phyloP scores from a whole-genome alignment of 345 rosid genomes.

The Salix udensis region DNA sequence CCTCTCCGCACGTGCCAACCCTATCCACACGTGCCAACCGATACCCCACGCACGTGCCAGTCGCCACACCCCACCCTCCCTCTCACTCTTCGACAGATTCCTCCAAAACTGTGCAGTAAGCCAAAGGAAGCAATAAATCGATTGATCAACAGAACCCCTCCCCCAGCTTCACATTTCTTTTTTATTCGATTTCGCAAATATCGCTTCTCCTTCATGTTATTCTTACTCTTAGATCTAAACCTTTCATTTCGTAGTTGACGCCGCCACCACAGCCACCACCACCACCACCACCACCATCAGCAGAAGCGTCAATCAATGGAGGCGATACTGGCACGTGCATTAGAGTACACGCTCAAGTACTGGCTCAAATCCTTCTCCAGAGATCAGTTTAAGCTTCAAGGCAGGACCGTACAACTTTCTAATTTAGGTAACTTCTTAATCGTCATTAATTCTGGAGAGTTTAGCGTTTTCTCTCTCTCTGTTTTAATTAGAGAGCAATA shows the following conservation, averaged over 20 bases:
- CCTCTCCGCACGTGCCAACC: too few species aligned
- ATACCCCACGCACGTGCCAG: constrained; percentile 1
- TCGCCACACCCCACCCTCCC: not conserved
- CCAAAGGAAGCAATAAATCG: not conserved
- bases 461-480: not conserved
- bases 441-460: not conserved
- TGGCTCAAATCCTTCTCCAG: constrained; percentile 99
- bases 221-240: not conserved
- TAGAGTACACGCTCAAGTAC: constrained; percentile 98
- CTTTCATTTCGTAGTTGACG: not conserved
- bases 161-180: not conserved
- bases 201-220: not conserved
- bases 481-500: too few species aligned
- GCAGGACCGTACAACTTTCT: constrained; percentile 86
- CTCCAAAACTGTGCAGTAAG: constrained; percentile 4
- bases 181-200: not conserved
- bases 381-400: constrained; percentile 94
- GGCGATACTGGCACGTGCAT: constrained; percentile 87
- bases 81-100: constrained; percentile 13
- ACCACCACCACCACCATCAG: not conserved
- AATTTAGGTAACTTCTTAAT: constrained; percentile 50
- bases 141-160: not conserved
- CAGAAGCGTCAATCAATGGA: constrained; percentile 47
- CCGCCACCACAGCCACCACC: too few species aligned
- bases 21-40: too few species aligned